phyloP scores from a whole-genome alignment of 2,329 filamentous ascomycete species.

The Ophiostoma pallidulum region DNA sequence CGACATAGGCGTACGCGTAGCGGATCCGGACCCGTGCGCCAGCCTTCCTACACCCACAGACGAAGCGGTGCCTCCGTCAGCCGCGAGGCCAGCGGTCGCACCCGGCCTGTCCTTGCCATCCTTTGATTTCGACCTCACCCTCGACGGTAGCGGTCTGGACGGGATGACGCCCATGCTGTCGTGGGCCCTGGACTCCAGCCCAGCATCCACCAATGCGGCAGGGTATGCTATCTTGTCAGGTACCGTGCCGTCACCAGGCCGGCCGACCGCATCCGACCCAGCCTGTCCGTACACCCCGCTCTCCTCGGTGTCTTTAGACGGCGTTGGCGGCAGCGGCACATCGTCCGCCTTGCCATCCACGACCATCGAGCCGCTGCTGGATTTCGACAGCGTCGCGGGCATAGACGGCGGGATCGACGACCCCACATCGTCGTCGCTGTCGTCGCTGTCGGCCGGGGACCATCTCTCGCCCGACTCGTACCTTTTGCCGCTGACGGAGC shows the following conservation, averaged over 20 bases:
- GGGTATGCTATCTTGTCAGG: too few species aligned
- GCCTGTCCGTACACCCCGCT: too few species aligned
- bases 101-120: neutral
- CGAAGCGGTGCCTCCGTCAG: neutral
- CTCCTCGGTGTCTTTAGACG: too few species aligned
- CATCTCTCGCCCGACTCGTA: constrained; percentile 34
- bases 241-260: too few species aligned
- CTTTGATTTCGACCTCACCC: constrained; percentile 4
- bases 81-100: neutral
- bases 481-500: constrained; percentile 37
- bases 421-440: neutral
- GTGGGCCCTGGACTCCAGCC: neutral
- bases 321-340: too few species aligned
- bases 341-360: neutral
- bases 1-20: neutral
- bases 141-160: neutral
- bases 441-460: neutral
- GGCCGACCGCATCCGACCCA: too few species aligned
- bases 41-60: neutral
- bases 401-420: neutral
- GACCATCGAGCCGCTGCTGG: neutral
- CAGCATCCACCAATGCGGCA: neutral
- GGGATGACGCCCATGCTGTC: neutral
- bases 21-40: neutral
- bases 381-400: neutral